A percentile compares a stretch with the other conserved stretches of the same genome.
phyloP scores from a whole-genome alignment of 768 basidiomycete genomes.

The Pleurotus tuber-regium region DNA sequence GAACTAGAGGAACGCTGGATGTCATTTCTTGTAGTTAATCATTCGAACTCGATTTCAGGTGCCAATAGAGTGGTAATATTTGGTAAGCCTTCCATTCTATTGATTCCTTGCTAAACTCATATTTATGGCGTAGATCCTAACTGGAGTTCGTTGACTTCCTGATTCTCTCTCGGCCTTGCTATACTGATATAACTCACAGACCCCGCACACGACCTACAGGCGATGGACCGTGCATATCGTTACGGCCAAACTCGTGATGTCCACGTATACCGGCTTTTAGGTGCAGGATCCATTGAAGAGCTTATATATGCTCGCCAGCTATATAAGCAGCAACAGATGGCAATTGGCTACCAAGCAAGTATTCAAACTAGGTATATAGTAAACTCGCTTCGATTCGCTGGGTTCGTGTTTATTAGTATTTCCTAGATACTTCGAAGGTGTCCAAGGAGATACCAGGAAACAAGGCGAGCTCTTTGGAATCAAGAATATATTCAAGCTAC shows the following conservation, averaged over 20 bases:
- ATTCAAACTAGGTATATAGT: constrained; percentile 69
- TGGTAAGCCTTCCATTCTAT: constrained; percentile 39
- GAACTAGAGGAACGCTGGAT: no score
- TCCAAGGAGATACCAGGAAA: constrained; percentile 72
- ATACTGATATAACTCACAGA: constrained; percentile 41
- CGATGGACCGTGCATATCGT: constrained; percentile 84
- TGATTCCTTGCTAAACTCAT: constrained; percentile 5
- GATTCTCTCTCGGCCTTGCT: constrained; percentile 4
- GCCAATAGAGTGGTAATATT: constrained; percentile 96
- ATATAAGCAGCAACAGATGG: constrained; percentile 93
- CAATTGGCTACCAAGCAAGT: constrained; percentile 83
- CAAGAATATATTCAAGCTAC: constrained; percentile 80
- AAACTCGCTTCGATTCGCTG: background rate
- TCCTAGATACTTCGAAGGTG: constrained; percentile 72
- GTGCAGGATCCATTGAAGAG: constrained; percentile 86
- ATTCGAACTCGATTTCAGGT: constrained; percentile 31
- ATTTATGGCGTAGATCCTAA: constrained; percentile 65
- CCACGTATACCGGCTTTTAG: constrained; percentile 77
- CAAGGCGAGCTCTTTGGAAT: constrained; percentile 85
- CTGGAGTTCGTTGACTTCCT: constrained; percentile 68
- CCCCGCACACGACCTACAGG: constrained; percentile 92
- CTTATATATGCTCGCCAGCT: constrained; percentile 86
- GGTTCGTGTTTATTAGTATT: no score
- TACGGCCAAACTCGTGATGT: constrained; percentile 89
- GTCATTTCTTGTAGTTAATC: background rate